Conservation (phyloP, 345 rosid genomes). For the Crucihimalaya himalaica region DNA sequence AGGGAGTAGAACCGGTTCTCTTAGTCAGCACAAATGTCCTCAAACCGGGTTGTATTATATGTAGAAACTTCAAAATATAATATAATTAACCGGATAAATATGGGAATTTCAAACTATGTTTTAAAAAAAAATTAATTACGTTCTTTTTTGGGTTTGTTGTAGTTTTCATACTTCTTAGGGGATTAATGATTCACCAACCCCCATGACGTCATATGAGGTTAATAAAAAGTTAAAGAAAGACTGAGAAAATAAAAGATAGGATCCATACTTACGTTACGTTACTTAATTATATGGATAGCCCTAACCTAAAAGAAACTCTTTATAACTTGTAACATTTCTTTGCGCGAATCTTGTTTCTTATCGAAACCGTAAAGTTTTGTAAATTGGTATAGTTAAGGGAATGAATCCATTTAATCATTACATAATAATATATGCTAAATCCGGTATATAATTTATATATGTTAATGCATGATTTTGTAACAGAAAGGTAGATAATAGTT, state of each 20-base stretch:
- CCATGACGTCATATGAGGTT: conserved; percentile 33
- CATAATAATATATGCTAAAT: conserved; percentile 3
- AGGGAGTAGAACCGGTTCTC: conserved; percentile 17
- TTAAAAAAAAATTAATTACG: background rate
- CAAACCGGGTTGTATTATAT: conserved; percentile 14
- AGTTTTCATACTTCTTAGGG: background rate
- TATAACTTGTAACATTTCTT: conserved; percentile 32
- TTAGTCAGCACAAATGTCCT: background rate
- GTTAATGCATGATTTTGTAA: background rate
- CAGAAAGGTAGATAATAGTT: conserved; percentile 1
- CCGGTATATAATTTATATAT: background rate
- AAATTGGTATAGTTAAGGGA: background rate
- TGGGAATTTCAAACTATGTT: background rate
- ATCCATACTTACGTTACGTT: conserved; percentile 41
- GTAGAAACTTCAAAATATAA: background rate
- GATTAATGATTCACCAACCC: conserved; percentile 28
- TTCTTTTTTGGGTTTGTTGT: background rate
- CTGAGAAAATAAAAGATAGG: conserved; percentile 16
- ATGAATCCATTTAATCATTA: background rate
- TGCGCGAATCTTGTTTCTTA: conserved; percentile 37
- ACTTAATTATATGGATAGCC: conserved; percentile 6
- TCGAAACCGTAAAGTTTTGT: conserved; percentile 35
- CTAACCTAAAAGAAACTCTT: conserved; percentile 19
- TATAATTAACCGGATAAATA: background rate
- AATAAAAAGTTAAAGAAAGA: background rate